Evolutionary conservation across 2,329 filamentous ascomycete species (phyloP).

Genomic region (Pseudogymnoascus sp.): DNA sequence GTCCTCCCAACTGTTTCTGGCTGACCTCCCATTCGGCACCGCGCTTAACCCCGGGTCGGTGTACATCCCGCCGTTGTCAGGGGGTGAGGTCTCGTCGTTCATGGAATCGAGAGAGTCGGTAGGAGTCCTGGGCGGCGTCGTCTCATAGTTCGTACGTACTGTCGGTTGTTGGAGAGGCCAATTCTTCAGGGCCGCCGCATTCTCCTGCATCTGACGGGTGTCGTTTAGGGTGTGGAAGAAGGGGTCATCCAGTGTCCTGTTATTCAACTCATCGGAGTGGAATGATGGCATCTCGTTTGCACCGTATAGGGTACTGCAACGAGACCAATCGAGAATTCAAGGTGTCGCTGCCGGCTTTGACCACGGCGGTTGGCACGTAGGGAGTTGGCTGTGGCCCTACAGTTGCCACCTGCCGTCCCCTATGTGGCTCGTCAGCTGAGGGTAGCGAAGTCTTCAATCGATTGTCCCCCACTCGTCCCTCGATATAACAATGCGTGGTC

Average conservation of each 20-base stretch:
- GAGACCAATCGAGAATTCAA: background rate
- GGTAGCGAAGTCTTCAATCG: slow-evolving; percentile 4
- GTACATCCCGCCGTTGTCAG: slow-evolving; percentile 24
- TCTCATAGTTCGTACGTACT: slow-evolving; percentile 20
- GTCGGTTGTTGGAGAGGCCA: slow-evolving; percentile 25
- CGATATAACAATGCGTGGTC: slow-evolving; percentile 7
- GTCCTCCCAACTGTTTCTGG: slow-evolving; percentile 33
- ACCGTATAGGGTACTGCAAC: slow-evolving; percentile 10
- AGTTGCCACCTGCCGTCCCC: slow-evolving; percentile 8
- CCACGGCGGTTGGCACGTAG: slow-evolving; percentile 1
- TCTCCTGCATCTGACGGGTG: slow-evolving; percentile 28
- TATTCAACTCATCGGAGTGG: slow-evolving; percentile 35
- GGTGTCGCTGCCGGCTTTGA: background rate
- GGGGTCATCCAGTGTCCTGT: slow-evolving; percentile 22
- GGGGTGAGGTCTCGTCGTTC: slow-evolving; percentile 18
- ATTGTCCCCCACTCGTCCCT: slow-evolving; percentile 5
- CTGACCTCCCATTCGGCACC: slow-evolving; percentile 47
- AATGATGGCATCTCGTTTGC: slow-evolving; percentile 43
- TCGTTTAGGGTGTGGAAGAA: slow-evolving; percentile 30
- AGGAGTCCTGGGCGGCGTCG: slow-evolving; percentile 28
- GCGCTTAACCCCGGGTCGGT: slow-evolving; percentile 48
- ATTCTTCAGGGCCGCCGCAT: slow-evolving; percentile 16
- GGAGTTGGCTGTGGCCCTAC: slow-evolving; percentile 4
- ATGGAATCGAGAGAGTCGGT: slow-evolving; percentile 27
- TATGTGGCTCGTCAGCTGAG: slow-evolving; percentile 1